Evolutionary conservation across 768 basidiomycete genomes (phyloP), one percentile per base, ranked within the genome.

Genomic region (Cubamyces lactineus): DNA sequence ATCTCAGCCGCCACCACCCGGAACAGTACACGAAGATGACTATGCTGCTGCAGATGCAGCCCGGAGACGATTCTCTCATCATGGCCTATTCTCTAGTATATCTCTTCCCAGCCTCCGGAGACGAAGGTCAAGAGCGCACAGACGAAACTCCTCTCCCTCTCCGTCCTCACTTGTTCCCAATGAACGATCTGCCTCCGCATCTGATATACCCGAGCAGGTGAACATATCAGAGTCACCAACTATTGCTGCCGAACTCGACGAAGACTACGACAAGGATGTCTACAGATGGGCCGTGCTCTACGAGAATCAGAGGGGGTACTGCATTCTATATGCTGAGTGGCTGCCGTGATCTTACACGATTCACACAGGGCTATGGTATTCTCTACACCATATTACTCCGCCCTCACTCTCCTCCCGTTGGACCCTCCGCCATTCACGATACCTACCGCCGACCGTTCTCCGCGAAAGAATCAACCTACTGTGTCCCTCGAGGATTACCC

Each of bases 281-380:
- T 93, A 88, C 70, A 81, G 82, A 72, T 94, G 91, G 91, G 91
- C 89, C 7, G 72, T 89, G 11, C 68, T 93, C 11, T 91, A 91
- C 63, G 91, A 94, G 75, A 92, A 93, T 69, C 91, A 94, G 74
- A 78, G 91, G 70, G 91, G 91, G 91, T 89, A 63, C 48, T 54
- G 26, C 34, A 79, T 77, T 9, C 43, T 21, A 39, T 51, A 34
- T 63, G 26, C 19, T 40, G 28, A 7, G 39, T 11, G 38, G 52
- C 8, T 21, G 40, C 34, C 41, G 46, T 28, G n/a, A 9, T 23
- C 15, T 34, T 24, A 15, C 62, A 52, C 26, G 24, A 23, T 51
- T 51, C 45, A 3, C 50, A 26, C 57, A 84, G 85, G 15, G 72
- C 87, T 66, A 91, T 86, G 23, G 50, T 91, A 17, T 90, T 92